Evolutionary conservation across 139 green algal genomes (phyloP), one percentile per base, ranked within the genome.

Genomic region (Chlamydomonas applanata): DNA sequence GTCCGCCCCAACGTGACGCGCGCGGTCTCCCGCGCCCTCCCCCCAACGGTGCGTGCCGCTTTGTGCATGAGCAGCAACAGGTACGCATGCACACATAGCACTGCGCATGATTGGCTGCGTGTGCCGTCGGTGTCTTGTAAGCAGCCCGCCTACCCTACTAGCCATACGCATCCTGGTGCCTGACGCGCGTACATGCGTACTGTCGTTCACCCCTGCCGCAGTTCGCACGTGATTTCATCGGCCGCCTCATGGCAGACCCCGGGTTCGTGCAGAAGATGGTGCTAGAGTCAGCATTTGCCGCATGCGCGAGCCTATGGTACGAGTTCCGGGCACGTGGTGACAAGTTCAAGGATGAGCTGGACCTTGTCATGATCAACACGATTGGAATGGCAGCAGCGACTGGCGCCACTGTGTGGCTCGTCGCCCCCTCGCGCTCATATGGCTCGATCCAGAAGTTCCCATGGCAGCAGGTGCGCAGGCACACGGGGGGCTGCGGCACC

Each of bases 181-280:
- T 30, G 13, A 73, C 22, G 19, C 30, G 25, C 13, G 30, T 53
- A n/a, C 63, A 22, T 52, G 36, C 25, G 14, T 63, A 32, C n/a
- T 27, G 22, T 13, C 22, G 5, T 3, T 69, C 59, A 30, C 25
- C 19, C 1, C 35, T 29, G 13, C 29, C 76, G 72, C 83, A 93
- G 85, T 77, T 90, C 29, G 90, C 91, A 0, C 87, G 94, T 14
- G 90, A 90, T 45, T 94, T 99, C 73, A 90, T 99, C 46, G 96
- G 96, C 49, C 87, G 95, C 49, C 73, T 97, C 9, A 98, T 99
- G 94, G 96, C 92, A 13, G 96, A 99, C 83, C 95, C 96, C 0
- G 94, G 89, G 0, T 99, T 99, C 72, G 83, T 95, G 40, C 91
- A 96, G 52, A 99, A 99, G 89, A 69, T 98, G 69, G 67, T 82